Conservation (phyloP, 2,329 filamentous ascomycete species). For the Colletotrichum siamense region DNA sequence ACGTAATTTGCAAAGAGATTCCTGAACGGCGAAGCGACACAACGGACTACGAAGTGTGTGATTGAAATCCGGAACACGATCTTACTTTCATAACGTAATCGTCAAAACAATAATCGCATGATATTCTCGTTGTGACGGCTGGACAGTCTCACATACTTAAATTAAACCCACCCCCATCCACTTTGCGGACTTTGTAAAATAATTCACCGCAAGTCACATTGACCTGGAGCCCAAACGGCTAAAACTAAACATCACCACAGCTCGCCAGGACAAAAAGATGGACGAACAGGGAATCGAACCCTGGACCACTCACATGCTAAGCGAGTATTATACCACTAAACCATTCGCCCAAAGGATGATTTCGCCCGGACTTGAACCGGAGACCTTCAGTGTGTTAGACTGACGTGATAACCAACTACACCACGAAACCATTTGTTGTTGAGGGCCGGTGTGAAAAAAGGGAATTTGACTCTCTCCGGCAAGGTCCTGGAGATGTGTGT, state of each 20-base stretch:
- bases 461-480: background rate
- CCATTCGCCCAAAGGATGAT: constrained; percentile 7
- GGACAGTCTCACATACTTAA: no score
- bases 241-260: background rate
- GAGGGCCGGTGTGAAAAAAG: fast-evolving
- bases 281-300: constrained; percentile 8
- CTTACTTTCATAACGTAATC: no score
- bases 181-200: no score
- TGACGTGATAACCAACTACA: constrained; percentile 55
- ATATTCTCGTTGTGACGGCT: no score
- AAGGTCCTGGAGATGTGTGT: background rate
- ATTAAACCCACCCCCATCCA: no score
- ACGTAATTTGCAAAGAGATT: no score
- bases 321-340: constrained; percentile 21
- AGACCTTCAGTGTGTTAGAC: constrained; percentile 40
- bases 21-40: no score
- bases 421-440: constrained; percentile 23
- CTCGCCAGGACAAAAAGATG: background rate
- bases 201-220: no score
- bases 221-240: no score
- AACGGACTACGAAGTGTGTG: no score
- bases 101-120: no score
- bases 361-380: constrained; percentile 14
- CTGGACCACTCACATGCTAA: constrained; percentile 15
- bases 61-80: no score